Evolutionary conservation across 2,329 filamentous ascomycete genomes (phyloP), one percentile per base, ranked within the genome.

Genomic region (Colletotrichum ledebouriae): DNA sequence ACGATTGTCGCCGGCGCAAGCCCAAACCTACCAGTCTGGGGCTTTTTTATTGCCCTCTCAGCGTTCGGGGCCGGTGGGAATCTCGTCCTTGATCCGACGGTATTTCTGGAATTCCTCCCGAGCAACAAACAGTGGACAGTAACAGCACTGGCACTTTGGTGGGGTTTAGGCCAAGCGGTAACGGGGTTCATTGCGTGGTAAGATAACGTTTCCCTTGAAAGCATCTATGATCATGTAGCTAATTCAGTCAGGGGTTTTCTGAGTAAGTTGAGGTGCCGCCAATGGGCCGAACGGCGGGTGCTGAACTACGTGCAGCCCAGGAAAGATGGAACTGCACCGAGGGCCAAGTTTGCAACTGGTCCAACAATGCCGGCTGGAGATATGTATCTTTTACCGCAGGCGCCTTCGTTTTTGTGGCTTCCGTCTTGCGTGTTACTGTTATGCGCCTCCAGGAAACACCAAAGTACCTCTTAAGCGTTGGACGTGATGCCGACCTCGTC

Each of bases 11-110:
- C 89, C 1, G 90, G 89, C 2, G 87, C 85, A 0, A 83, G 85
- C 33, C 89, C 89, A 0, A 89, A 84, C 63, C 92, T 88, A 87
- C 76, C 83, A 4, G 84, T 86, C 0, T 79, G 91, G 17, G 87
- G 86, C 0, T 76, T 89, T 12, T 90, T 91, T 72, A 82, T 88
- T 15, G 84, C 83, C 12, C 74, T 91, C 52, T 79, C 85, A 39
- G 84, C 86, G 1, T 91, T 91, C 70, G 89, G 89, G 0, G 85
- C 80, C 1, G 89, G 89, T 13, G 89, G 89, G 2, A 91, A 91
- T 73, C 75, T 91, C 15, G 86, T 91, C 0, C 78, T 91, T 3
- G 88, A 90, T 71, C 90, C 88, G 15, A 82, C 82, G 3, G 80
- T 83, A 42, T 82, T 83, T 56, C 75, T 84, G 33, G 82, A 84